These are phyloP conservation scores for Rhizomucor miehei DNA, from an alignment of 371 early-diverging fungal species.

Conservation along the genomic window DNA sequence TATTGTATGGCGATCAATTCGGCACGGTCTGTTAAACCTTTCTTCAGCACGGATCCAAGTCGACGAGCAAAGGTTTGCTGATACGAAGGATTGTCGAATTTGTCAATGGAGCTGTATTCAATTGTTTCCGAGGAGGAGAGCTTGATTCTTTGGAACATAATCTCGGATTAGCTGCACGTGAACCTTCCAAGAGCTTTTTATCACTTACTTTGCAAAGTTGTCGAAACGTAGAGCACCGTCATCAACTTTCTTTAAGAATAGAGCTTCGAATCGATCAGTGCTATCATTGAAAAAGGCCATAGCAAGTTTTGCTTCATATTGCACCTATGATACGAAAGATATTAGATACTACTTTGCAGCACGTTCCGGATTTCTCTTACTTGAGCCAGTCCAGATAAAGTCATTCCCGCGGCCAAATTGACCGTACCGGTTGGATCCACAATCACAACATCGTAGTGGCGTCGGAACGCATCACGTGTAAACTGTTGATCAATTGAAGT, in stretches of 20 bases:
- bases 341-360: too few species aligned
- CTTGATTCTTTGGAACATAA: constrained; percentile 9
- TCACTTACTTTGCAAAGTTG: constrained; percentile 45
- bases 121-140: constrained; percentile 13
- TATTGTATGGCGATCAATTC: constrained; percentile 54
- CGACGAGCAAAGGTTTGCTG: constrained; percentile 49
- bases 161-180: constrained; percentile 2
- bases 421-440: constrained; percentile 82
- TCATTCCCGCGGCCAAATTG: constrained; percentile 74
- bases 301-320: constrained; percentile 68
- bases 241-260: constrained; percentile 73
- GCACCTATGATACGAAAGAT: constrained; percentile 19
- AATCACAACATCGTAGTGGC: constrained; percentile 73
- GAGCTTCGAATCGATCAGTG: constrained; percentile 66
- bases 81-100: constrained; percentile 58
- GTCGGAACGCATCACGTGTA: constrained; percentile 52
- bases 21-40: constrained; percentile 70
- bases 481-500: constrained; percentile 42
- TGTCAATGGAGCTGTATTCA: constrained; percentile 43
- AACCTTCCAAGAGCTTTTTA: not conserved
- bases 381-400: constrained; percentile 55
- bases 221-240: constrained; percentile 65
- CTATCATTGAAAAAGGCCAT: constrained; percentile 61
- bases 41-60: constrained; percentile 52
- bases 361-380: constrained; percentile 12